A percentile compares a stretch with the other conserved stretches of the same genome.
Evolutionary conservation across 257 asterid genomes (phyloP).

Genomic region (Fraxinus excelsior): DNA sequence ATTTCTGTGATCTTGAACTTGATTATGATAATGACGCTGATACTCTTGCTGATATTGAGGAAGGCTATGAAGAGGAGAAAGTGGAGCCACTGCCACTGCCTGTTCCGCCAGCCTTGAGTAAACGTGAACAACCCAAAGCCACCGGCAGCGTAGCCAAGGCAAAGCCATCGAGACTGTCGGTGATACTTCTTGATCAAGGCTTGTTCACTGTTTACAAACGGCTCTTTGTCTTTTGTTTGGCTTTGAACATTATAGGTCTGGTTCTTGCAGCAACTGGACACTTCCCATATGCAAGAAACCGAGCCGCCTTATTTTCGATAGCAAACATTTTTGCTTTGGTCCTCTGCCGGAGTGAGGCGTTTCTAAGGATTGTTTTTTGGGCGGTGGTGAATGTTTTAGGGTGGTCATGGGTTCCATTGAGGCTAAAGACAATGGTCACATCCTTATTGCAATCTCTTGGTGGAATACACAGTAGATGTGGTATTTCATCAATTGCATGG

Average conservation of each 20-base stretch:
- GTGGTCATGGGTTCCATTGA: slow-evolving; percentile 53
- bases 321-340: slow-evolving; percentile 57
- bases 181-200: slow-evolving; percentile 76
- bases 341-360: slow-evolving; percentile 70
- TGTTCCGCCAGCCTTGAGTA: slow-evolving; percentile 17
- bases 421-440: slow-evolving; percentile 49
- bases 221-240: slow-evolving; percentile 47
- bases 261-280: slow-evolving; percentile 58
- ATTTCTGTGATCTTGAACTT: slow-evolving; percentile 60
- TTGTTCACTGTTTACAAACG: slow-evolving; percentile 74
- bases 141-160: slow-evolving; percentile 15
- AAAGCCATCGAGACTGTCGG: slow-evolving; percentile 43
- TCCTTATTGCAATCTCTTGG: slow-evolving; percentile 66
- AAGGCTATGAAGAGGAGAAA: slow-evolving; percentile 37
- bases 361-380: slow-evolving; percentile 60
- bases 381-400: slow-evolving; percentile 56
- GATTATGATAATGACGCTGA: slow-evolving; percentile 19
- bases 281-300: slow-evolving; percentile 48
- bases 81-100: slow-evolving; percentile 27
- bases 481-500: slow-evolving; percentile 72
- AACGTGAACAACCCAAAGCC: slow-evolving; percentile 18
- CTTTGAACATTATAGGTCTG: slow-evolving; percentile 41
- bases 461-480: slow-evolving; percentile 75
- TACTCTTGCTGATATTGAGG: slow-evolving; percentile 43
- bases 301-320: slow-evolving; percentile 53